Percentiles rank a stretch among this genome's conserved stretches.
Conservation (phyloP, 2,329 filamentous ascomycete genomes). For the Exserohilum turcica region DNA sequence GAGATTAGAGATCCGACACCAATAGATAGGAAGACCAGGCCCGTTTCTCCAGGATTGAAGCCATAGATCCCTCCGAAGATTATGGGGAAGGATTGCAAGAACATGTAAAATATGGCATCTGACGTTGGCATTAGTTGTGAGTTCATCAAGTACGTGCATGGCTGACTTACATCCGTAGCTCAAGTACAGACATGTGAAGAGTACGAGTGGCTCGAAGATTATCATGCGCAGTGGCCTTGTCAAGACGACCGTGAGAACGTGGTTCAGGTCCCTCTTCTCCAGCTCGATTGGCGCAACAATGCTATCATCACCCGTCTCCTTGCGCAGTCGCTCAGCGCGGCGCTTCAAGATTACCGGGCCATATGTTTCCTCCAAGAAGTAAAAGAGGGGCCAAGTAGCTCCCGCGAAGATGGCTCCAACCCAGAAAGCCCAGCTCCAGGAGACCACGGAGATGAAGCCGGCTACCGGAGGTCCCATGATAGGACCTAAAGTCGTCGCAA, state of each 20-base stretch:
- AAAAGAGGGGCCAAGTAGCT: slow-evolving; percentile 62
- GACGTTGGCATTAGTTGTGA: background rate
- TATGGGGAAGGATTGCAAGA: slow-evolving; percentile 72
- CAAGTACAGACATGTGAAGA: slow-evolving; percentile 72
- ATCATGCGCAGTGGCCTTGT: slow-evolving; percentile 76
- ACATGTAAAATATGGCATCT: slow-evolving; percentile 69
- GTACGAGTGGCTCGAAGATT: slow-evolving; percentile 73
- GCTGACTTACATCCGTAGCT: slow-evolving; percentile 59
- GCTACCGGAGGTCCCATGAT: slow-evolving; percentile 69
- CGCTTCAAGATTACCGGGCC: slow-evolving; percentile 51
- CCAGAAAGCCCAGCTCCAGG: slow-evolving; percentile 75
- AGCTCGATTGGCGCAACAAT: slow-evolving; percentile 68
- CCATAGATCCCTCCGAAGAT: slow-evolving; percentile 69
- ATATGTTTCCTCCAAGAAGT: slow-evolving; percentile 64
- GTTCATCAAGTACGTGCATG: background rate
- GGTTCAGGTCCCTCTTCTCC: slow-evolving; percentile 61
- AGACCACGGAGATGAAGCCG: slow-evolving; percentile 65
- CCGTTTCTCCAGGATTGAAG: slow-evolving; percentile 67
- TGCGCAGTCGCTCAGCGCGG: slow-evolving; percentile 64
- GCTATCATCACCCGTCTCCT: slow-evolving; percentile 57
- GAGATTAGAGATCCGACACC: slow-evolving; percentile 66
- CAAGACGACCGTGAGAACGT: slow-evolving; percentile 71
- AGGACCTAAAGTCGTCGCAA: slow-evolving; percentile 68
- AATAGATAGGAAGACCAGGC: slow-evolving; percentile 72
- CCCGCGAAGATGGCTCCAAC: slow-evolving; percentile 71